Evolutionary conservation across 2,329 filamentous ascomycete genomes (phyloP).

Genomic region (Chalaropsis thielavioides): DNA sequence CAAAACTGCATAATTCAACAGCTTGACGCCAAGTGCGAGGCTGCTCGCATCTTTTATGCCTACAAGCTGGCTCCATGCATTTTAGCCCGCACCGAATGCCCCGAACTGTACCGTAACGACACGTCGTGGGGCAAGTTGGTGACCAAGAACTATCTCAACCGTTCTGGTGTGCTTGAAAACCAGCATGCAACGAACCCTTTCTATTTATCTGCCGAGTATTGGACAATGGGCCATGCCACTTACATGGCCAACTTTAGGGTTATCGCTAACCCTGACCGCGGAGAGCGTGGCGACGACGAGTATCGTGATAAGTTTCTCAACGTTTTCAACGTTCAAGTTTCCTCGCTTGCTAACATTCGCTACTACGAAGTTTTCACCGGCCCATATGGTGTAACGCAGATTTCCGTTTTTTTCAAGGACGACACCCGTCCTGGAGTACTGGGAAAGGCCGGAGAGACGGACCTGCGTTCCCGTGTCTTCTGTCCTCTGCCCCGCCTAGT

Average conservation of each 20-base stretch:
- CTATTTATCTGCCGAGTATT: neutral
- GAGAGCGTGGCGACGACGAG: neutral
- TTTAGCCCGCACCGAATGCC: neutral
- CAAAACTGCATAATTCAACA: neutral
- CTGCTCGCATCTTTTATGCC: neutral
- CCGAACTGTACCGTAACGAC: neutral
- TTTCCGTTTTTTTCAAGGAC: neutral
- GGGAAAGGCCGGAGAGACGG: neutral
- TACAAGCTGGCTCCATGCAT: neutral
- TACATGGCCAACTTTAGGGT: neutral
- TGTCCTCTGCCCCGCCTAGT: neutral
- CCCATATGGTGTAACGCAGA: neutral
- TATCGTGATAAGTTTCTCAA: neutral
- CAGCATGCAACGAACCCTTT: neutral
- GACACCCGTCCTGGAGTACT: neutral
- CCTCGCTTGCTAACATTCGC: neutral
- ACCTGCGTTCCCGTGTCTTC: neutral
- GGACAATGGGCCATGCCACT: neutral
- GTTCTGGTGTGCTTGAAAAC: neutral
- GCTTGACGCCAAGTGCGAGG: neutral
- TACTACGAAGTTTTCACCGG: neutral
- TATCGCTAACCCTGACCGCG: neutral
- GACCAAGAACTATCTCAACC: neutral
- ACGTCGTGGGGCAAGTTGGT: neutral
- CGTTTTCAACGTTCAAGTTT: neutral